Base-by-base conservation (phyloP, 805 yeast species). In the Wickerhamomyces sydowiorum region DNA sequence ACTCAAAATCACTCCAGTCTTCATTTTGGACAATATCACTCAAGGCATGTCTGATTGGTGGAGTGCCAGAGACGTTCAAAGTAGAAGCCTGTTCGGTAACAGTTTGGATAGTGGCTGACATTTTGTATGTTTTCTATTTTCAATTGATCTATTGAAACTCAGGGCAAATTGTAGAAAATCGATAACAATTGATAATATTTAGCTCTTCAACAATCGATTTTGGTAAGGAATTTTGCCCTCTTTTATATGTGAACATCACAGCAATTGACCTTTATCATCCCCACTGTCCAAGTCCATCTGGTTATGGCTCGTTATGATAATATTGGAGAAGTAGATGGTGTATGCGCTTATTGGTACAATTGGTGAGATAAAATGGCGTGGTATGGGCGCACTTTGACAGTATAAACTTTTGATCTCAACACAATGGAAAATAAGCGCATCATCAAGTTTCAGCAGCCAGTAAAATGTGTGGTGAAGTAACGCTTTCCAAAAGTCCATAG, bases 1-100 rank as follows among this genome's bases (percentile, higher is more conserved):
- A 83, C 52, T 72, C 65, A 65, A 83, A 83, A 36, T 68, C 66
- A 14, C 79, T 76, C 91, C 91, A 83, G 57, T 80, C 82, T 2
- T 56, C 60, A 21, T n/a, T 30, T 30, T 30, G 5, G 14, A 30
- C 33, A 30, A 30, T 21, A 30, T 30, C 33, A 18, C 22, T 30
- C 9, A 30, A 18, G 4, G 33, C 33, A 18, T 30, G 33, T 30
- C 21, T 30, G 18, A 30, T 30, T 18, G 33, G 33, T 17, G 14
- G 33, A 7, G 33, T 4, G 4, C 33, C 33, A 10, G 33, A 30
- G 33, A 30, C 10, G 22, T 30, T 30, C 14, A 30, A 18, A 30
- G 33, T 30, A 9, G 14, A 17, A 30, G 33, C 14, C 9, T 30
- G 33, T 30, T 30, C 22, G 15, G 33, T 30, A 18, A 30, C 21